Percentiles rank a stretch among this genome's conserved stretches.
Conservation (phyloP, 176 grass and related monocot genomes). For the Cenchrus purpureus region DNA sequence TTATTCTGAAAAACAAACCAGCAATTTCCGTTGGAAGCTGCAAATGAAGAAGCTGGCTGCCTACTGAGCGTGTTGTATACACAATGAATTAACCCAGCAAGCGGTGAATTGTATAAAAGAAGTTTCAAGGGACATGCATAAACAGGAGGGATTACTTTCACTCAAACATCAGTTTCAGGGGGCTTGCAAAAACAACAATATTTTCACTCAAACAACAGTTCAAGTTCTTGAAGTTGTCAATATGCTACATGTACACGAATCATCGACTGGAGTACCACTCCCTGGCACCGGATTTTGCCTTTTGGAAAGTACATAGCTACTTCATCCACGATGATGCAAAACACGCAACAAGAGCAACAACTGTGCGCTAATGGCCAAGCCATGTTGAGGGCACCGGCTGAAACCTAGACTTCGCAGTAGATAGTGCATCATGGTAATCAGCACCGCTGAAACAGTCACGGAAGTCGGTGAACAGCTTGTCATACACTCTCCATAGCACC, state of each 20-base stretch:
- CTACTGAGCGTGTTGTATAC: background rate
- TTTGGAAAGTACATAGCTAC: constrained; percentile 13
- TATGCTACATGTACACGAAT: constrained; percentile 11
- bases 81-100: background rate
- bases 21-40: background rate
- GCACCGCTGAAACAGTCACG: constrained; percentile 73
- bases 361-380: constrained; percentile 64
- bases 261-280: background rate
- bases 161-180: constrained; percentile 9
- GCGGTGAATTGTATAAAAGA: background rate
- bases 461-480: constrained; percentile 96
- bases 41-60: background rate
- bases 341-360: constrained; percentile 20
- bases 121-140: background rate
- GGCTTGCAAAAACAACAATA: background rate
- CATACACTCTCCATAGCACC: constrained; percentile 89
- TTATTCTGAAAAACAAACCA: constrained; percentile 8
- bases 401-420: constrained; percentile 82
- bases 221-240: constrained; percentile 24
- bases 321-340: background rate
- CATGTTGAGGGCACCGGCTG: constrained; percentile 79
- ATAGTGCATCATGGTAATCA: constrained; percentile 75
- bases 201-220: constrained; percentile 31
- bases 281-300: constrained; percentile 7
- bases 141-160: background rate